phyloP scores from a whole-genome alignment of 305 asterid genomes.

The Fraxinus greggii region DNA sequence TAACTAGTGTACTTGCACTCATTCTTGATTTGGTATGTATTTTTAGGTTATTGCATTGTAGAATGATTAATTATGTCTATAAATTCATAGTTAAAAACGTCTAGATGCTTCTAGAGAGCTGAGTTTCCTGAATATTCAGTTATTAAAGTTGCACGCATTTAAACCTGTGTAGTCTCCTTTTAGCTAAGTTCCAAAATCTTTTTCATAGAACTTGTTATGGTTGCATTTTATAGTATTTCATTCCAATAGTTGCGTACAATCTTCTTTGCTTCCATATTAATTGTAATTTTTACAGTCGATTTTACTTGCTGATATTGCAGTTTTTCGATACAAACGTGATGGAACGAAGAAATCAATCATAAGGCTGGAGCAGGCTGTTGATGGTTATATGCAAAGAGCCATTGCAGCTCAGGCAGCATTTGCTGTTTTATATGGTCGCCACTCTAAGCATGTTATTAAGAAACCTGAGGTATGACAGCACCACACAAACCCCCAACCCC shows the following conservation, averaged over 20 bases:
- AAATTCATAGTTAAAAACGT: neutral
- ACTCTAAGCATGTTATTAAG: conserved; percentile 53
- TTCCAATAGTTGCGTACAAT: neutral
- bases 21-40: conserved; percentile 7
- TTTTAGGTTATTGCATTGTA: neutral
- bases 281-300: conserved; percentile 9
- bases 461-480: conserved; percentile 54
- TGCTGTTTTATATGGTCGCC: conserved; percentile 54
- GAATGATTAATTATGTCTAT: neutral
- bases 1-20: conserved; percentile 1
- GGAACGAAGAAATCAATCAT: conserved; percentile 52
- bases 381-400: conserved; percentile 52
- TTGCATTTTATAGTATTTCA: neutral
- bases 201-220: neutral
- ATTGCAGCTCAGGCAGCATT: conserved; percentile 56
- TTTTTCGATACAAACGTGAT: conserved; percentile 41
- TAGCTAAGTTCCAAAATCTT: neutral
- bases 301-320: conserved; percentile 45
- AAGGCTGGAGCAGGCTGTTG: conserved; percentile 77
- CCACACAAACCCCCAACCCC: neutral
- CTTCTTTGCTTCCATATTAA: neutral
- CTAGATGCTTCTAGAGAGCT: conserved; percentile 7
- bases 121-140: neutral
- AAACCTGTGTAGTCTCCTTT: neutral
- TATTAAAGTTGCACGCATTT: neutral